Evolutionary conservation across 495 filamentous ascomycete genomes (phyloP), one percentile per base, ranked within the genome.

Genomic region (Hypomontagnella submonticulosa): DNA sequence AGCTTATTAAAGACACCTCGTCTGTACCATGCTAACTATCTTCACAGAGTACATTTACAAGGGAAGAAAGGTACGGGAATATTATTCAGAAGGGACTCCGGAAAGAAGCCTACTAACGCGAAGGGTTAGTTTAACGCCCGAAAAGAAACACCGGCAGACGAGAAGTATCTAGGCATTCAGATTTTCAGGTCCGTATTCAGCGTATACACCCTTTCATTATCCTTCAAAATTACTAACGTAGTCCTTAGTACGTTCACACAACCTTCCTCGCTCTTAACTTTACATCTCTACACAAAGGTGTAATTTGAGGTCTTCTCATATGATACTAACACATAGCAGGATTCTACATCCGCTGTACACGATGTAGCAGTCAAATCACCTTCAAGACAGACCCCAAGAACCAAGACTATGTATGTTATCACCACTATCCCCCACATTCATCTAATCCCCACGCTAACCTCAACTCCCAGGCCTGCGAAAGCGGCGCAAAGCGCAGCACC

Each of bases 371-470:
- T 13, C 93, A 98, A 75, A 96, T 99, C 69, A 93, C 92, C 0
- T 98, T 97, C 81, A 89, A 90, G 61, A 98, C 96, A 0, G 95
- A 98, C 61, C 96, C 96, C 0, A 93, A 94, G 76, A 91, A 91
- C 56, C 92, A 92, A 85, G 93, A 98, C 69, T 99, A 99, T 66
- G 82, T 85, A 47, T 15, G 65, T 51, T 4, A 18, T 18, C 7
- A 8, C 19, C 11, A 15, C n/a, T 40, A 12, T 52, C 40, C 44
- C 5, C 18, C 7, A 20, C 11, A 40, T 12, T 37, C 5, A 10
- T 19, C 34, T 8, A 5, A 3, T 18, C 11, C 19, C 16, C 23
- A 27, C 23, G 6, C 59, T 60, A 69, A 63, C 37, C 13, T 32
- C 36, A 7, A 30, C 19, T n/a, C 11, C 12, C 9, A 69, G 66